Conservation (phyloP, 768 basidiomycete genomes). For the Leucocoprinus sp. region DNA sequence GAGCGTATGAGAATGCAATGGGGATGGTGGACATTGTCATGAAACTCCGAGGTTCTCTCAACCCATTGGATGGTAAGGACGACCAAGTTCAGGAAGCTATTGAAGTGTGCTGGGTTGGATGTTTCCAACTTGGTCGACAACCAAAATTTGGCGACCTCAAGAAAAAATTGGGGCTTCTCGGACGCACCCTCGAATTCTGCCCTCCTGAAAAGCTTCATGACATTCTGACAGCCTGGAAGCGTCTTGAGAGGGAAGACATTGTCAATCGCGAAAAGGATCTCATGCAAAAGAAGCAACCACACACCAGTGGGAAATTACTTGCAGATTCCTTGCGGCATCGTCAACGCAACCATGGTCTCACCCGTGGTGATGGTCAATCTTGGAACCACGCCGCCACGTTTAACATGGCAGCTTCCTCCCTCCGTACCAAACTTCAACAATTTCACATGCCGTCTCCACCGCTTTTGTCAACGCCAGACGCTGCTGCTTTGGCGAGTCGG, state of each 20-base stretch:
- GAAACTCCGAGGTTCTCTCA: slow-evolving; percentile 32
- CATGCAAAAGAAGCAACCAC: slow-evolving; percentile 12
- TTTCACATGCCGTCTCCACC: slow-evolving; percentile 65
- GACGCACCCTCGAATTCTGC: slow-evolving; percentile 79
- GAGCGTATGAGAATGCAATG: slow-evolving; percentile 64
- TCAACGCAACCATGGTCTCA: slow-evolving; percentile 10
- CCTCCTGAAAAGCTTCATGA: slow-evolving; percentile 74
- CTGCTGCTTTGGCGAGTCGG: slow-evolving; percentile 68
- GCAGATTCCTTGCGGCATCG: slow-evolving; percentile 1
- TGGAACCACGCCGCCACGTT: slow-evolving; percentile 15
- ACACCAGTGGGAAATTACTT: slow-evolving; percentile 5
- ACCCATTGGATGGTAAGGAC: slow-evolving; percentile 24
- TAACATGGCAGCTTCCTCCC: slow-evolving; percentile 37
- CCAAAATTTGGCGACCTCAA: slow-evolving; percentile 62
- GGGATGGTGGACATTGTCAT: slow-evolving; percentile 61
- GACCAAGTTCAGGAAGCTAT: slow-evolving; percentile 46
- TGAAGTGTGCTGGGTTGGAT: slow-evolving; percentile 86
- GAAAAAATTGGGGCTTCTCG: slow-evolving; percentile 64
- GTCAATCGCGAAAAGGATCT: slow-evolving; percentile 36
- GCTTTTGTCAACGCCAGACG: slow-evolving; percentile 64
- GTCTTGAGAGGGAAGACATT: slow-evolving; percentile 60
- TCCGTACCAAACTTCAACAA: slow-evolving; percentile 54
- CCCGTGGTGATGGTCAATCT: slow-evolving; percentile 9
- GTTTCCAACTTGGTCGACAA: slow-evolving; percentile 82
- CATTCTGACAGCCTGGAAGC: slow-evolving; percentile 72